A percentile compares a stretch with the other conserved stretches of the same genome.
Conservation (phyloP, 176 grass and related monocot genomes). For the Alopecurus myosuroides region DNA sequence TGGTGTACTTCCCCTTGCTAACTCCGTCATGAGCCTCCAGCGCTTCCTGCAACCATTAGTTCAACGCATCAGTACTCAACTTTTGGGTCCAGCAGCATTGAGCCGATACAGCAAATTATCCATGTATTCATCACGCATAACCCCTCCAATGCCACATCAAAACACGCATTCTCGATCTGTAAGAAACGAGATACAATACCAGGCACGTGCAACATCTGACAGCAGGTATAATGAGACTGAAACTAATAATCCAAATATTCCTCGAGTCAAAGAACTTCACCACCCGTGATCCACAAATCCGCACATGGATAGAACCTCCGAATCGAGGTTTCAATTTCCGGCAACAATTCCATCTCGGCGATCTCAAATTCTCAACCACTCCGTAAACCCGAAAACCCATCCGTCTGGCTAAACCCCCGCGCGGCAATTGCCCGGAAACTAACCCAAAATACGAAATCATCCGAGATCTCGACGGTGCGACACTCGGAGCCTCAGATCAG, state of each 20-base stretch:
- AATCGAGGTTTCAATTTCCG: neutral
- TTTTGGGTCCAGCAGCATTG: neutral
- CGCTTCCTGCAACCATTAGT: slow-evolving; percentile 56
- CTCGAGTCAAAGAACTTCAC: neutral
- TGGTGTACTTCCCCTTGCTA: slow-evolving; percentile 95
- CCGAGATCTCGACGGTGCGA: neutral
- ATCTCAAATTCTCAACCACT: slow-evolving; percentile 4
- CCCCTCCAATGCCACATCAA: neutral
- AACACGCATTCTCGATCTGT: neutral
- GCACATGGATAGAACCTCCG: neutral
- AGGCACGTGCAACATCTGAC: neutral
- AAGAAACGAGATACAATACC: neutral
- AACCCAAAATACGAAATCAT: neutral
- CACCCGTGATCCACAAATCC: neutral
- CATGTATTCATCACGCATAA: neutral
- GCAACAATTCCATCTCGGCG: neutral
- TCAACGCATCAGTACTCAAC: neutral
- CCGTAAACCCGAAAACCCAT: neutral
- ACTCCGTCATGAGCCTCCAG: slow-evolving; percentile 82
- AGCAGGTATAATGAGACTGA: neutral
- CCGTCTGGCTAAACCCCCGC: neutral
- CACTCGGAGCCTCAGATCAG: neutral
- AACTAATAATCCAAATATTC: neutral
- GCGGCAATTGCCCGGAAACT: neutral
- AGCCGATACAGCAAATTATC: slow-evolving; percentile 1